These are phyloP conservation scores for Penicillium oxalicum DNA, from an alignment of 2,329 filamentous ascomycete species.

Conservation along the genomic window DNA sequence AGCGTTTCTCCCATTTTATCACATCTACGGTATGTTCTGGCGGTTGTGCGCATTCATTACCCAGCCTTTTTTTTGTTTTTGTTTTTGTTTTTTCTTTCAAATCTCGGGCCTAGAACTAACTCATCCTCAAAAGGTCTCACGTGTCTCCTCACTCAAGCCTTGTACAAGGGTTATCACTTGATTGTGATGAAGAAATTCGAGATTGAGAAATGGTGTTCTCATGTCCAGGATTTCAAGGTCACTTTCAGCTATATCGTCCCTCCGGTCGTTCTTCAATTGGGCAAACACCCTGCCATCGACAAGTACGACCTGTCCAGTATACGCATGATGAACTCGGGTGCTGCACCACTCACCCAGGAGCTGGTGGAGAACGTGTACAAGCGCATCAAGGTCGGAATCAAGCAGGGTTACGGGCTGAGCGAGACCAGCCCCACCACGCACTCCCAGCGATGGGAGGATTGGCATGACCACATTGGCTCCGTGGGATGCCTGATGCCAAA, in stretches of 20 bases:
- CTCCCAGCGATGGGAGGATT: conserved; percentile 67
- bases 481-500: conserved; percentile 74
- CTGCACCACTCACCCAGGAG: conserved; percentile 75
- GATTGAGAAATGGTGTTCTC: conserved; percentile 67
- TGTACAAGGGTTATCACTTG: conserved; percentile 60
- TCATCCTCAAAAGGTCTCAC: conserved; percentile 53
- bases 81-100: no score
- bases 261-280: conserved; percentile 72
- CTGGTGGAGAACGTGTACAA: conserved; percentile 70
- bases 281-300: conserved; percentile 69
- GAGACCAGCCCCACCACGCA: conserved; percentile 80
- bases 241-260: conserved; percentile 80
- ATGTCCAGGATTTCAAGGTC: conserved; percentile 68
- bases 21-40: conserved; percentile 66
- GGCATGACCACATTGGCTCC: conserved; percentile 68
- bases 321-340: conserved; percentile 80
- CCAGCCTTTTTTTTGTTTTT: no score
- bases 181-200: conserved; percentile 77
- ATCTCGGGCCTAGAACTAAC: neutral
- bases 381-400: conserved; percentile 70
- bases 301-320: conserved; percentile 76
- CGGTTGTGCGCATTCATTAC: no score
- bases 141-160: conserved; percentile 62
- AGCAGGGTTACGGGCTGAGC: conserved; percentile 87
- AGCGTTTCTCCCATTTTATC: conserved; percentile 81